These are phyloP conservation scores for Astrothelium macrocarpum DNA, from an alignment of 495 filamentous ascomycete genomes.

Conservation along the genomic window DNA sequence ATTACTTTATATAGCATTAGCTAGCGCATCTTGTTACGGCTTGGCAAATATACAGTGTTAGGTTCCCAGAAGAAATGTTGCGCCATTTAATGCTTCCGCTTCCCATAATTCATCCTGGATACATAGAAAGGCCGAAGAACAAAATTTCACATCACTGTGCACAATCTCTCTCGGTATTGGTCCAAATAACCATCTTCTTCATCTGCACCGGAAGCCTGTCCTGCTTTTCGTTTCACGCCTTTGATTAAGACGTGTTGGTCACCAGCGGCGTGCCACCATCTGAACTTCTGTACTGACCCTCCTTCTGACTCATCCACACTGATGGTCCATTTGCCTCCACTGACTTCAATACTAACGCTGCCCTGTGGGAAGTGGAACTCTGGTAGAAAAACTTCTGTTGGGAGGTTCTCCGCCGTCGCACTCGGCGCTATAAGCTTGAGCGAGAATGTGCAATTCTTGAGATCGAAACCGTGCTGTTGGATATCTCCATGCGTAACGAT, in stretches of 20 bases:
- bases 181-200: slow-evolving; percentile 56
- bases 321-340: slow-evolving; percentile 82
- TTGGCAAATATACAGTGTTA: not conserved
- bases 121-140: not conserved
- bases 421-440: slow-evolving; percentile 24
- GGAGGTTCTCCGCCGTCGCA: slow-evolving; percentile 43
- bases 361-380: slow-evolving; percentile 86
- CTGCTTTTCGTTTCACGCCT: slow-evolving; percentile 57
- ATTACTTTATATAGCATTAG: not conserved
- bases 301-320: slow-evolving; percentile 58
- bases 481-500: slow-evolving; percentile 63
- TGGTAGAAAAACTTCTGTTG: slow-evolving; percentile 80
- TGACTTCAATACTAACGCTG: slow-evolving; percentile 58
- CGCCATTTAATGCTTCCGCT: not conserved
- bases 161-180: slow-evolving; percentile 36
- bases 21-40: not conserved
- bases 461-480: slow-evolving; percentile 62
- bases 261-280: slow-evolving; percentile 86
- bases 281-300: slow-evolving; percentile 56
- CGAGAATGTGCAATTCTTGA: slow-evolving; percentile 31
- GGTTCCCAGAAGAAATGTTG: not conserved
- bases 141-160: slow-evolving; percentile 36
- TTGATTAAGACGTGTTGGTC: slow-evolving; percentile 70
- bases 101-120: not conserved
- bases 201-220: slow-evolving; percentile 32